phyloP scores from a whole-genome alignment of 768 basidiomycete genomes.

The Tephrocybe rancida region DNA sequence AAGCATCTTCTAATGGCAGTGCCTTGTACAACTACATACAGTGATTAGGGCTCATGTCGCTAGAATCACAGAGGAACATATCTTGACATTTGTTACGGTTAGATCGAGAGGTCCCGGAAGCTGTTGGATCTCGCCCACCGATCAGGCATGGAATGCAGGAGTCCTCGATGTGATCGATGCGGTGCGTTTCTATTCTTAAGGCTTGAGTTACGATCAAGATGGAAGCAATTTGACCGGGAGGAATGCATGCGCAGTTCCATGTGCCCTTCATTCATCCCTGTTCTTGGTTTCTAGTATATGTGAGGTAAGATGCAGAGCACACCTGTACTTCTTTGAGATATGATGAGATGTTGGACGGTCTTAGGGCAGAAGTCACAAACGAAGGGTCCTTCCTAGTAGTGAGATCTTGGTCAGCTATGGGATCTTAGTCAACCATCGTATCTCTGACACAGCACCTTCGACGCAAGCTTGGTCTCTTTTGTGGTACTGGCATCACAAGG shows the following conservation, averaged over 20 bases:
- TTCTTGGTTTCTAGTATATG: not conserved
- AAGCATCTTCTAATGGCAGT: not conserved
- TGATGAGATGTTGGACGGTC: not conserved
- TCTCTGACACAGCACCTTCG: not conserved
- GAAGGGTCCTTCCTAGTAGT: no score
- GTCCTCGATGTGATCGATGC: no score
- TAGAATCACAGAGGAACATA: not conserved
- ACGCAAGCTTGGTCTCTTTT: not conserved
- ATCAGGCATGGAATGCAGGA: not conserved
- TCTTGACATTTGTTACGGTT: not conserved
- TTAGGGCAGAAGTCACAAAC: not conserved
- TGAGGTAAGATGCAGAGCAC: not conserved
- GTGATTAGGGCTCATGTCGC: not conserved
- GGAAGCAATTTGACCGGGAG: not conserved
- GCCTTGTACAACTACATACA: not conserved
- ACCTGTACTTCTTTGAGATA: not conserved
- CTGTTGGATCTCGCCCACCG: no score
- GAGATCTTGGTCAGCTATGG: no score
- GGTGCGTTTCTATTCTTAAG: no score
- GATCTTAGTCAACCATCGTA: not conserved
- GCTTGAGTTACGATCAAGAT: not conserved
- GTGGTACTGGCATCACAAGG: not conserved
- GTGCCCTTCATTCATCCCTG: no score
- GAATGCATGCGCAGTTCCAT: not conserved
- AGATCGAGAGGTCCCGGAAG: not conserved